These are phyloP conservation scores for Capsella rubella DNA, from an alignment of 441 rosid genomes.

Conservation along the genomic window DNA sequence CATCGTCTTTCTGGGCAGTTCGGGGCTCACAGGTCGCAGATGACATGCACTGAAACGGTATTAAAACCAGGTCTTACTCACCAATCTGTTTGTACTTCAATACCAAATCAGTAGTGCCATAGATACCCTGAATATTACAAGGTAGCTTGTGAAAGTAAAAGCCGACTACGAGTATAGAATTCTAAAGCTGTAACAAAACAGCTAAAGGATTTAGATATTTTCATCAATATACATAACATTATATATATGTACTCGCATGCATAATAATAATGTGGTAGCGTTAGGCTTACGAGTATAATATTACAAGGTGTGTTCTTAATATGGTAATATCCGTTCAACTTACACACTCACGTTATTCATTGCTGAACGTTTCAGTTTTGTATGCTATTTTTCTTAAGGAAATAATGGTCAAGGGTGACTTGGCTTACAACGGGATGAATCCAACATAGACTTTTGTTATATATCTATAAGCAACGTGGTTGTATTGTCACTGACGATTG, in stretches of 20 bases:
- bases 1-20: slow-evolving; percentile 88
- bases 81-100: background rate
- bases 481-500: no score
- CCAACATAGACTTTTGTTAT: no score
- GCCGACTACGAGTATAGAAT: background rate
- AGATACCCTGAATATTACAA: slow-evolving; percentile 6
- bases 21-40: slow-evolving; percentile 80
- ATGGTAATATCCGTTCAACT: background rate
- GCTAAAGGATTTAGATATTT: background rate
- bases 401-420: no score
- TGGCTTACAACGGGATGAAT: no score
- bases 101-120: background rate
- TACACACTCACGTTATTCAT: no score
- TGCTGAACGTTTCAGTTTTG: no score
- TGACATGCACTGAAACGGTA: slow-evolving; percentile 44
- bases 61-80: background rate
- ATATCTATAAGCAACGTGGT: no score
- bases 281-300: background rate
- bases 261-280: background rate
- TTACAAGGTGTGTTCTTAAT: background rate
- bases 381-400: no score
- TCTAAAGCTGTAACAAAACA: slow-evolving; percentile 2
- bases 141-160: slow-evolving; percentile 16
- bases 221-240: background rate
- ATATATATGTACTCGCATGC: background rate